phyloP scores from a whole-genome alignment of 2,329 filamentous ascomycete species.

The Apiospora pterosperma region DNA sequence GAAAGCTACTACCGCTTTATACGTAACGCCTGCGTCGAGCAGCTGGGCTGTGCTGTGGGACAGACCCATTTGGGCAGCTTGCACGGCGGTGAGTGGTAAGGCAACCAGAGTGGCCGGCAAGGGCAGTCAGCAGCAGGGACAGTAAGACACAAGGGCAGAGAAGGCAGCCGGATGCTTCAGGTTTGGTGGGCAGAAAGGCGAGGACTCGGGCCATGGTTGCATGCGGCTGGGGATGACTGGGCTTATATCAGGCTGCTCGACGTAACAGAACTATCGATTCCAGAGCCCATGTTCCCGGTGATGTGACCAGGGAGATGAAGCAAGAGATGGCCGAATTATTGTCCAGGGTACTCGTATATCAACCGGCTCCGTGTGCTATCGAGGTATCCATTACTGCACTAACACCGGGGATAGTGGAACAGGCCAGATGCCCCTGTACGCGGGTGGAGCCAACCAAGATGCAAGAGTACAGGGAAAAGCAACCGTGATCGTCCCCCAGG shows the following conservation, averaged over 20 bases:
- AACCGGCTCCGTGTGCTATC: background rate
- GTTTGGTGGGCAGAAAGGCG: background rate
- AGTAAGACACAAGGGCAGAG: background rate
- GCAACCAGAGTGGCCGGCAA: background rate
- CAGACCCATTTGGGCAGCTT: background rate
- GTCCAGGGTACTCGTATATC: background rate
- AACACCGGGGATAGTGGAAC: background rate
- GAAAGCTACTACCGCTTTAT: background rate
- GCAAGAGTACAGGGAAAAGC: background rate
- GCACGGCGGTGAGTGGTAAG: background rate
- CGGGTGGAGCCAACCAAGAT: background rate
- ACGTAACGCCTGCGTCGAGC: background rate
- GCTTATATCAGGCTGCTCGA: background rate
- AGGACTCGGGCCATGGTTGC: background rate
- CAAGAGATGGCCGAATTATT: background rate
- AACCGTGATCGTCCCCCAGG: background rate
- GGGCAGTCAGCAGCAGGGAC: background rate
- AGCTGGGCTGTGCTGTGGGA: background rate
- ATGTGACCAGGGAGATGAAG: background rate
- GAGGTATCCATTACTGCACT: background rate
- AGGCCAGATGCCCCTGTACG: background rate
- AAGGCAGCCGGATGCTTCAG: background rate
- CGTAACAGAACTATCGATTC: background rate
- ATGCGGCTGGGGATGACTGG: background rate
- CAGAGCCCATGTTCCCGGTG: background rate